A percentile compares a stretch with the other conserved stretches of the same genome.
Evolutionary conservation across 1,284 basidiomycete genomes (phyloP).

Genomic region (Ustilago esculenta): DNA sequence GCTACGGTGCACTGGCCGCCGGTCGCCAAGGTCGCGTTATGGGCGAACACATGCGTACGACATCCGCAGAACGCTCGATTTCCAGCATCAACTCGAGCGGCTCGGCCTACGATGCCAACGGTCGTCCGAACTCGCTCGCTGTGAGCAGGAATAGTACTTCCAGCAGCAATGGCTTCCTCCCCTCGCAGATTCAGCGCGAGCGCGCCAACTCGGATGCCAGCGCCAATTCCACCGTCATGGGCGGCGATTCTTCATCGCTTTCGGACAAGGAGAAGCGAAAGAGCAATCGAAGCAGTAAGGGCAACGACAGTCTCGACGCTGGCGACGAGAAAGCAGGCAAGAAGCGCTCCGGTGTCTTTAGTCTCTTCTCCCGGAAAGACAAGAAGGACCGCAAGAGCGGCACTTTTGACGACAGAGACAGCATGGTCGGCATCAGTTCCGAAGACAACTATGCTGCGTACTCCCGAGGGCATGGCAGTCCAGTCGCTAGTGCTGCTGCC

Average conservation of each 20-base stretch:
- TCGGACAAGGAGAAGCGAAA: slow-evolving; percentile 48
- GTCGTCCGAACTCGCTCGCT: slow-evolving; percentile 20
- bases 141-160: slow-evolving; percentile 42
- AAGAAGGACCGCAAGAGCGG: slow-evolving; percentile 62
- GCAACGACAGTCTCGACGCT: slow-evolving; percentile 38
- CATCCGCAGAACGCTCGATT: slow-evolving; percentile 46
- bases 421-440: slow-evolving; percentile 47
- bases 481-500: slow-evolving; percentile 6
- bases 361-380: slow-evolving; percentile 61
- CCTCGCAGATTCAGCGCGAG: slow-evolving; percentile 57
- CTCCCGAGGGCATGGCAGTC: slow-evolving; percentile 17
- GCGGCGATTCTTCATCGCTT: slow-evolving; percentile 20
- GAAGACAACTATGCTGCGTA: slow-evolving; percentile 35
- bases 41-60: slow-evolving; percentile 35
- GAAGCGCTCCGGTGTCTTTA: slow-evolving; percentile 64
- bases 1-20: slow-evolving; percentile 15
- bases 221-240: slow-evolving; percentile 31
- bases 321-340: slow-evolving; percentile 56
- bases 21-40: slow-evolving; percentile 14
- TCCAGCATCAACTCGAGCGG: slow-evolving; percentile 40
- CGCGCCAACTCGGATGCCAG: slow-evolving; percentile 54
- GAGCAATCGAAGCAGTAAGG: slow-evolving; percentile 49
- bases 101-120: slow-evolving; percentile 17
- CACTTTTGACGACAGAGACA: slow-evolving; percentile 48
- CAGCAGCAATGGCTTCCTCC: slow-evolving; percentile 51